Conservation (phyloP, 345 rosid genomes). For the Kernera saxatilis region DNA sequence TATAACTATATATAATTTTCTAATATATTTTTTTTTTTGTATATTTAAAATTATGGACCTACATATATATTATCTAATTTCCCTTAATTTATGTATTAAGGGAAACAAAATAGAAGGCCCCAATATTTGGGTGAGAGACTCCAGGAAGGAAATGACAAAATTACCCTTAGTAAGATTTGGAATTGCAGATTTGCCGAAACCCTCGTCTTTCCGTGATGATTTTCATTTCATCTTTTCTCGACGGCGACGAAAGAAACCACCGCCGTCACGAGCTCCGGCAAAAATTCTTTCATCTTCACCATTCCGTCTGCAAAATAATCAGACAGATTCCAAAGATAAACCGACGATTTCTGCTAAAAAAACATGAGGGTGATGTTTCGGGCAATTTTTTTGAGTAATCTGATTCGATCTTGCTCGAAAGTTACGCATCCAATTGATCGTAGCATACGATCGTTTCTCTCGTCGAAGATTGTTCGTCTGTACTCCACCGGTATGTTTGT, state of each 20-base stretch:
- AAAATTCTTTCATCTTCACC: background rate
- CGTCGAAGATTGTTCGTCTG: constrained; percentile 26
- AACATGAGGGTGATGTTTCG: constrained; percentile 29
- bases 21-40: background rate
- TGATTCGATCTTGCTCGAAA: constrained; percentile 31
- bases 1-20: too few relatives aligned
- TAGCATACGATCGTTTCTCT: constrained; percentile 16
- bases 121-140: background rate
- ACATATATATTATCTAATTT: background rate
- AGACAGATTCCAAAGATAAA: background rate
- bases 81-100: too few relatives aligned
- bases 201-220: background rate
- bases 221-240: background rate
- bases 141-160: background rate
- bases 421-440: background rate
- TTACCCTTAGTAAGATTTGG: background rate
- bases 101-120: background rate
- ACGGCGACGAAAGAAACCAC: background rate
- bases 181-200: background rate
- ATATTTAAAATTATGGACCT: background rate
- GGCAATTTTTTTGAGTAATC: constrained; percentile 8
- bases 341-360: background rate
- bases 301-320: background rate
- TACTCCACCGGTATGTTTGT: constrained; percentile 40
- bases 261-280: constrained; percentile 23